A percentile compares a stretch with the other conserved stretches of the same genome.
Conservation (phyloP, 345 rosid genomes). For the Ceriops decandra region DNA sequence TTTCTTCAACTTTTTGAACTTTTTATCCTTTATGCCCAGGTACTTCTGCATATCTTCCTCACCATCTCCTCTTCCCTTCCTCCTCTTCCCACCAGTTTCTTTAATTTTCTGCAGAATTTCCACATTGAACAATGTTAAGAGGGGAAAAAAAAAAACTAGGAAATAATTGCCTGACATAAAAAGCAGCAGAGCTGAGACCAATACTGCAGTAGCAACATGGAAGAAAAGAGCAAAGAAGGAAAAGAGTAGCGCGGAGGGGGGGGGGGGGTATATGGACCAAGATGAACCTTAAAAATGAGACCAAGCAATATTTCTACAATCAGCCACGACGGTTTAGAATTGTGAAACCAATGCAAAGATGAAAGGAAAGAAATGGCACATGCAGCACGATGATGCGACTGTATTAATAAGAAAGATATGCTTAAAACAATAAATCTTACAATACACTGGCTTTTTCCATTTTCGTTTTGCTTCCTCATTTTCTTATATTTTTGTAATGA, state of each 20-base stretch:
- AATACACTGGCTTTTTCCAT: too few relatives aligned
- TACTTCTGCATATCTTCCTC: constrained; percentile 59
- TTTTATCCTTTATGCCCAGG: constrained; percentile 42
- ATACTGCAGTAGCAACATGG: not conserved
- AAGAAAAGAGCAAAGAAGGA: not conserved
- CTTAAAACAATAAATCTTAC: too few relatives aligned
- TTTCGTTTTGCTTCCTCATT: too few relatives aligned
- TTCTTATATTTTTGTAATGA: too few relatives aligned
- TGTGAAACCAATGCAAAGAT: too few relatives aligned
- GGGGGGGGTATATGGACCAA: not conserved
- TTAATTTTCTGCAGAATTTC: constrained; percentile 48
- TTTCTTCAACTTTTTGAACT: constrained; percentile 17
- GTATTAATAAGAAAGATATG: too few relatives aligned
- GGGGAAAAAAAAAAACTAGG: not conserved
- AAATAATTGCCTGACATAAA: not conserved
- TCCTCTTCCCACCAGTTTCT: constrained; percentile 46
- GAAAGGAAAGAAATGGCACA: too few relatives aligned
- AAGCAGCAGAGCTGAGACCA: too few relatives aligned
- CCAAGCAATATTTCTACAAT: not conserved
- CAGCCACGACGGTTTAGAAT: not conserved
- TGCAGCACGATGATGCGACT: too few relatives aligned
- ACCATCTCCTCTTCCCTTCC: constrained; percentile 41
- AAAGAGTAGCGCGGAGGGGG: too few relatives aligned
- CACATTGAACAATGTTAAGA: too few relatives aligned
- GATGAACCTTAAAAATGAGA: too few relatives aligned